A percentile compares a stretch with the other conserved stretches of the same genome.
Evolutionary conservation across 176 grass and related monocot genomes (phyloP).

Genomic region (Carex myosuroides): DNA sequence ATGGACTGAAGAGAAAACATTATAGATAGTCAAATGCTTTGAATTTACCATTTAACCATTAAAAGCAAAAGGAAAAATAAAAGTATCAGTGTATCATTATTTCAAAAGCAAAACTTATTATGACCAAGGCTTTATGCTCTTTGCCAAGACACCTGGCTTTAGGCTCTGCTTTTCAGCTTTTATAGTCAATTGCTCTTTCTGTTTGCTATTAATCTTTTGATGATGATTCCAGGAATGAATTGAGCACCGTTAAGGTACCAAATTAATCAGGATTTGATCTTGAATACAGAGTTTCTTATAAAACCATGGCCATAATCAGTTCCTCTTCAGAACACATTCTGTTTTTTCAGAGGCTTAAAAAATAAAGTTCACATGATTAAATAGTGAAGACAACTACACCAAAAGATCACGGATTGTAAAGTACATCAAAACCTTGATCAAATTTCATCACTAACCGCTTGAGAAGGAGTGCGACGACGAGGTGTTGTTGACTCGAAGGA

Average conservation of each 20-base stretch:
- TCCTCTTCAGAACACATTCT: not conserved
- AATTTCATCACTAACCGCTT: not conserved
- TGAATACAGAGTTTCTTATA: too few relatives aligned
- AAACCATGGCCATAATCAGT: not conserved
- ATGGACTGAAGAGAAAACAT: conserved; percentile 49
- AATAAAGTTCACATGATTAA: not conserved
- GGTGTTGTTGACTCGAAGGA: conserved; percentile 10
- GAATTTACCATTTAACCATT: conserved; percentile 23
- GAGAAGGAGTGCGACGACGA: not conserved
- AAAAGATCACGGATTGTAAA: not conserved
- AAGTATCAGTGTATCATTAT: not conserved
- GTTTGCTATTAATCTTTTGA: not conserved
- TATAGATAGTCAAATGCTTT: conserved; percentile 24
- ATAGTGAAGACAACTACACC: not conserved
- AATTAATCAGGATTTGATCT: not conserved
- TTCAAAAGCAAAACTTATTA: not conserved
- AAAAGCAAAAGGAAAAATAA: not conserved
- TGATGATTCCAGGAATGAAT: not conserved
- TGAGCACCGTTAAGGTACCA: not conserved
- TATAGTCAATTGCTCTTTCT: not conserved
- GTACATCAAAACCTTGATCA: not conserved
- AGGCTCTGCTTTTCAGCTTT: not conserved
- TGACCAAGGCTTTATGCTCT: not conserved
- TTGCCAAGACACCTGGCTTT: not conserved
- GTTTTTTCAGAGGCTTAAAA: not conserved